These are phyloP conservation scores for Eragrostis nindensis DNA, from an alignment of 176 grass and related monocot genomes.

Conservation along the genomic window DNA sequence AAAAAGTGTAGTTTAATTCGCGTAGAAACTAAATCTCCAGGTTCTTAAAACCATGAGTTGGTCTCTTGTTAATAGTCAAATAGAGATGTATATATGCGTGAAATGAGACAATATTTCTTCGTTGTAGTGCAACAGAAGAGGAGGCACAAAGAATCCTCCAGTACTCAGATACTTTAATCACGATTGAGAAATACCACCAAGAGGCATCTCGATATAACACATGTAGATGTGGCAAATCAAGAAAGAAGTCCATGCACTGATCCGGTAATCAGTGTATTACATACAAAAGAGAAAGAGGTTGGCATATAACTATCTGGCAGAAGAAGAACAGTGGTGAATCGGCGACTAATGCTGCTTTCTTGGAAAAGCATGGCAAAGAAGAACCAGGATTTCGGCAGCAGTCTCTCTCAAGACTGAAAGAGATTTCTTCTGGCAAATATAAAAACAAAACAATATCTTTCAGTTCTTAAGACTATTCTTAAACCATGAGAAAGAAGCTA, in stretches of 20 bases:
- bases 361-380: not conserved
- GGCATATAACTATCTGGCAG: too few relatives aligned
- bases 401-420: constrained; percentile 6
- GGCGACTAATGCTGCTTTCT: not conserved
- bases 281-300: too few relatives aligned
- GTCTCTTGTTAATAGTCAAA: not conserved
- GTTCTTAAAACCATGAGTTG: not conserved
- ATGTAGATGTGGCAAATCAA: not conserved
- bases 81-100: not conserved
- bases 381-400: not conserved
- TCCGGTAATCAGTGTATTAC: too few relatives aligned
- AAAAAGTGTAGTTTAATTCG: not conserved
- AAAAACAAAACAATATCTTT: not conserved
- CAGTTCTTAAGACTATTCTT: not conserved
- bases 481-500: not conserved
- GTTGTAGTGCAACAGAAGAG: not conserved
- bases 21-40: not conserved
- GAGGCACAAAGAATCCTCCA: not conserved
- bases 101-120: not conserved
- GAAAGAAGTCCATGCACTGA: not conserved
- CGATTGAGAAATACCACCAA: not conserved
- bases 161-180: not conserved
- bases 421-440: not conserved
- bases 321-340: not conserved
- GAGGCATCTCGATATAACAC: constrained; percentile 10